Base-by-base conservation (phyloP, 2,329 filamentous ascomycete species). In the Penicillium carneum region DNA sequence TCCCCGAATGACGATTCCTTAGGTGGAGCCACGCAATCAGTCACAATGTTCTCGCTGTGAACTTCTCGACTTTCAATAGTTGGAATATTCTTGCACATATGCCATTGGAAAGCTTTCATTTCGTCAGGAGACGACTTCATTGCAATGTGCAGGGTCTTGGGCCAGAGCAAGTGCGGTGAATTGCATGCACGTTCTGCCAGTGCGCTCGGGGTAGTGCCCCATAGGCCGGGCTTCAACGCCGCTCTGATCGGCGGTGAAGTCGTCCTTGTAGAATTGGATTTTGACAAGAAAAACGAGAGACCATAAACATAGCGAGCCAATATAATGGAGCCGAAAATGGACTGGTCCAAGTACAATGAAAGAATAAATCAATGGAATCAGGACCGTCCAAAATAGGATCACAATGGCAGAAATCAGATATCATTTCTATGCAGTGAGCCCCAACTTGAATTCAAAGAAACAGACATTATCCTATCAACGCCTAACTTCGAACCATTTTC, bases 401-500 rank as follows among this genome's bases (percentile, higher is more conserved):
- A 42, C 14, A 42, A 18, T 57, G 38, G 34, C 29, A 48, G 33
- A 20, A 57, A 29, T 49, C 20, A 56, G 39, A 51, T 57, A 58
- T 48, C 61, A 61, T 68, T 63, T 69, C 64, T 68, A 69, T 62
- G 57, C 46, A 48, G 31, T 41, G 20, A 51, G 43, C 31, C 52
- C 51, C 54, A 11, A 52, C 48, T 53, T 31, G 58, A 69, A 69
- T 60, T 20, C 75, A 74, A 34, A 18, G 82, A 83, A 70, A 4
- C 74, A 72, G 59, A 90, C 85, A 59, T 92, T 80, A 73, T 89
- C 89, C 6, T 76, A 68, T 73, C 91, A 88, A 66, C 88, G 20
- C 52, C 53, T 41, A 18, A 12, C 23, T 23, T 36, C 45, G 34
- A 59, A 45, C 45, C 57, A 56, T 62, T 62, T 57, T 66, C 46